Base-by-base conservation (phyloP, 148 eudicot genomes). In the Rhododendron henanense region DNA sequence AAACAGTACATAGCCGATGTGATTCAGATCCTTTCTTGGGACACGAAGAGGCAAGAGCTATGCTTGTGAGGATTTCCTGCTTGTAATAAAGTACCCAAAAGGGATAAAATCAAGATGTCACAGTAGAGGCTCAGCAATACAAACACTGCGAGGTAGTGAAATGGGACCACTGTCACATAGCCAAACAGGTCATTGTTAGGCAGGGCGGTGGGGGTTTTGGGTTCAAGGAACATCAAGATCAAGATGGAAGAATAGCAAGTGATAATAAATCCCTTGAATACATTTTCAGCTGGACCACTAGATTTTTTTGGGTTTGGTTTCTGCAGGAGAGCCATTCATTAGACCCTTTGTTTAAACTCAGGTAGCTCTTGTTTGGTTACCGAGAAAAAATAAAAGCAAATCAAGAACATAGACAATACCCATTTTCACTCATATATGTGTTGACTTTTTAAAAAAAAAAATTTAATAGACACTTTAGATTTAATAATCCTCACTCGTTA, bases 161-260 rank as follows among this genome's bases (percentile, higher is more conserved):
- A 44, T 44, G 80, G 85, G 85, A 74, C 81, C 85, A 84, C 85
- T 84, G 85, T 33, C 69, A 33, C 55, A 21, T 51, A 33, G 28
- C 85, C 69, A 51, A 71, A 75, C 80, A 84, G 14, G 67, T 35
- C 81, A 33, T 48, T 75, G 71, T 50, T 13, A 74, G 35, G 7
- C 4, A 61, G 48, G 25, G 31, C 53, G 79, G 78, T 50, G 74
- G 1, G 47, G 44, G 14, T 3, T 47, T n/a, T 11, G 47, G 75
- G 51, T n/a, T 55, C 21, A 23, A 16, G 19, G 21, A 41, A 13
- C 51, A 61, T 25, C 61, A 45, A 28, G 50, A 47, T 47, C 50
- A 41, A 41, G 65, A 45, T 47, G n/a, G 31, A 31, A 31, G 23
- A 8, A 61, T 50, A 23, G 10, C 2, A 23, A 21, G 67, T 21